Conservation (phyloP, 2,329 filamentous ascomycete species). For the Fusarium sp. region DNA sequence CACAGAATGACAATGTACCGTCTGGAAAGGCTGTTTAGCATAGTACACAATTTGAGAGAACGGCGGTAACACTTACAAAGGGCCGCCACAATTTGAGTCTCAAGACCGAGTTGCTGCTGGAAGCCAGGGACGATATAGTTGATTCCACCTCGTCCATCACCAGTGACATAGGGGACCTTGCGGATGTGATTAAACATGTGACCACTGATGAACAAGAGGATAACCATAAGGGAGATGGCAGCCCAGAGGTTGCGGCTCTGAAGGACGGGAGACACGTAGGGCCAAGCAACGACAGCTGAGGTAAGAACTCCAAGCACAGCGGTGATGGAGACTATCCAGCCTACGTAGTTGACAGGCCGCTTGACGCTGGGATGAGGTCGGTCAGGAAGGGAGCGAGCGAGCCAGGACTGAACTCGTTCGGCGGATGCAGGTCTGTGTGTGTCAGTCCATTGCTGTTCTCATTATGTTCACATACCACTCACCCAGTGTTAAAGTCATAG, state of each 20-base stretch:
- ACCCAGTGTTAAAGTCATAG: conserved; percentile 89
- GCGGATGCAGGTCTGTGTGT: conserved; percentile 74
- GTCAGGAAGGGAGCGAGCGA: conserved; percentile 81
- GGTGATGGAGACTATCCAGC: conserved; percentile 75
- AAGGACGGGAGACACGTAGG: conserved; percentile 83
- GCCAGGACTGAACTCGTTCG: conserved; percentile 82
- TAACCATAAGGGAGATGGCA: conserved; percentile 85
- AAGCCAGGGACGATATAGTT: conserved; percentile 93
- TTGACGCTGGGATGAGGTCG: conserved; percentile 81
- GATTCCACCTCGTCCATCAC: conserved; percentile 86
- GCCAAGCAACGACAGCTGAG: conserved; percentile 75
- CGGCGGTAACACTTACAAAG: conserved; percentile 75
- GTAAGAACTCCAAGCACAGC: conserved; percentile 78
- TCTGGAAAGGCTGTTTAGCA: conserved; percentile 45
- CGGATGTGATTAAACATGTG: conserved; percentile 99
- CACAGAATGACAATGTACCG: conserved; percentile 85
- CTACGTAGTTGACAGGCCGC: conserved; percentile 89
- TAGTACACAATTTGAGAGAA: not conserved
- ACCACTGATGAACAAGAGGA: conserved; percentile 93
- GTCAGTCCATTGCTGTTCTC: not conserved
- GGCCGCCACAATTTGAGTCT: conserved; percentile 94
- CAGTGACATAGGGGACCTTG: conserved; percentile 91
- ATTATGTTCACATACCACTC: conserved; percentile 49
- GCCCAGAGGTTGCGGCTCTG: conserved; percentile 97
- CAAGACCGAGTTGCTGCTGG: conserved; percentile 91